A percentile compares a stretch with the other conserved stretches of the same genome.
phyloP scores from a whole-genome alignment of 192 early-diverging fungal species.

The Entomortierella lignicola region DNA sequence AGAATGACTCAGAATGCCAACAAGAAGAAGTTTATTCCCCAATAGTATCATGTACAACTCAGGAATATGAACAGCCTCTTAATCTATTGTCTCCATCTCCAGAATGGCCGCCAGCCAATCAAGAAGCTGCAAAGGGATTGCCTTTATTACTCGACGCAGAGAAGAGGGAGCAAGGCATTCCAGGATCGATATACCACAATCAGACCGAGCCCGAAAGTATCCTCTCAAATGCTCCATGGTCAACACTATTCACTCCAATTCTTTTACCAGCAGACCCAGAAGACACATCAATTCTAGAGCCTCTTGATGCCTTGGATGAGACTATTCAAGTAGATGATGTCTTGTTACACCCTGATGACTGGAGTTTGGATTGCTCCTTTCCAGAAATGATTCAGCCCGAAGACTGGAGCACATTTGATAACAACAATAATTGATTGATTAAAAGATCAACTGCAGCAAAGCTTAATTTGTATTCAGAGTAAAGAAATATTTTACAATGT shows the following conservation, averaged over 20 bases:
- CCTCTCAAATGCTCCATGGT: neutral
- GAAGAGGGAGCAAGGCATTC: neutral
- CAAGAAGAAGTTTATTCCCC: neutral
- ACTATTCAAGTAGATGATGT: too few relatives aligned
- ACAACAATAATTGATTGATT: too few relatives aligned
- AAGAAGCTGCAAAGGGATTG: neutral
- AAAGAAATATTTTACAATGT: too few relatives aligned
- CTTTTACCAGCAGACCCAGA: conserved; percentile 1
- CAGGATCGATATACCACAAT: neutral
- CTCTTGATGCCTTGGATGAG: neutral
- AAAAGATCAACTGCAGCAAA: too few relatives aligned
- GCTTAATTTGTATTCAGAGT: too few relatives aligned
- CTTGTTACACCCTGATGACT: neutral
- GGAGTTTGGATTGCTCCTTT: neutral
- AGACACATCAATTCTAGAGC: conserved; percentile 1
- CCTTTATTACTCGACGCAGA: neutral
- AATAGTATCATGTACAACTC: neutral
- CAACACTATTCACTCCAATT: neutral
- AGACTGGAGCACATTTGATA: conserved; percentile 1
- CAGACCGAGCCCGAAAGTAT: neutral
- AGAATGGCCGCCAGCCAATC: conserved; percentile 16
- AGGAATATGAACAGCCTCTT: neutral
- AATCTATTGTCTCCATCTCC: too few relatives aligned
- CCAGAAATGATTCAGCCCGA: conserved; percentile 9
- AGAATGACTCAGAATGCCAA: neutral